These are phyloP conservation scores for Colletotrichum lupini DNA, from an alignment of 2,329 filamentous ascomycete species.

Conservation along the genomic window DNA sequence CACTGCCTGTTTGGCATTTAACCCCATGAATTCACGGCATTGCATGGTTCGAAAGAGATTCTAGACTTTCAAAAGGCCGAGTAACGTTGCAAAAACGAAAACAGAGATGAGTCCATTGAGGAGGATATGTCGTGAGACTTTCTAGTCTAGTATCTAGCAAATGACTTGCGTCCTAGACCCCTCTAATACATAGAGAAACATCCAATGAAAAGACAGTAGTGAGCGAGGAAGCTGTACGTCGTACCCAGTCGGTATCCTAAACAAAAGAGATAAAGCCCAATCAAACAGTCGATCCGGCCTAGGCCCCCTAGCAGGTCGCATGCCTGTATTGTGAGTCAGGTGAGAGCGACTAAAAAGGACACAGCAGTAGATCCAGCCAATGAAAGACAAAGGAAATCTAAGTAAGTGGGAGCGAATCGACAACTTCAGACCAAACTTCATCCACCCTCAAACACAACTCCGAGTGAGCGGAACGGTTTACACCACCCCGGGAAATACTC, in stretches of 20 bases:
- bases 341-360: neutral
- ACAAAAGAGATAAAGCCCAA: neutral
- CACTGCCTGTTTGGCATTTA: neutral
- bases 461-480: neutral
- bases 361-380: neutral
- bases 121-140: neutral
- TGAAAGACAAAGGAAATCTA: neutral
- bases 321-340: neutral
- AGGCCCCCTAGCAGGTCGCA: neutral
- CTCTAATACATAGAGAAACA: neutral
- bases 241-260: neutral
- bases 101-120: neutral
- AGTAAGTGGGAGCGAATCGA: too few species aligned
- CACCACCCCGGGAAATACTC: neutral
- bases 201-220: neutral
- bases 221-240: neutral
- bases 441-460: neutral
- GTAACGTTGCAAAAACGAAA: neutral
- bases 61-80: neutral
- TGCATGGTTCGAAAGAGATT: too few species aligned
- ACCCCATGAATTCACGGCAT: neutral
- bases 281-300: neutral
- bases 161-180: neutral
- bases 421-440: neutral
- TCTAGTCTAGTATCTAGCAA: conserved; percentile 5